phyloP scores from a whole-genome alignment of 140 eudicot genomes.

The Flaveria floridana region DNA sequence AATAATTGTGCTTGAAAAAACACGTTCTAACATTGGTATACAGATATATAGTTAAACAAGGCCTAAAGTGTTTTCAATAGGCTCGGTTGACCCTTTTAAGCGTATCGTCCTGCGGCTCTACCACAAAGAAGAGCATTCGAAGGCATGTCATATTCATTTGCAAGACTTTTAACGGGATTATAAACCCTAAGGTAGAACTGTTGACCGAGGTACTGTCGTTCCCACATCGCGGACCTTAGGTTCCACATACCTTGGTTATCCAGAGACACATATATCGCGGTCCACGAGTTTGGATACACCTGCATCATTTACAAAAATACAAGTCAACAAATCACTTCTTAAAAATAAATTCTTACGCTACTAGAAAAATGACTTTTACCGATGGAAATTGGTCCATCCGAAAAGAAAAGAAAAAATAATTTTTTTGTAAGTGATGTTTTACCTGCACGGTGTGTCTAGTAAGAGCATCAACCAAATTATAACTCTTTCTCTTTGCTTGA shows the following conservation, averaged over 20 bases:
- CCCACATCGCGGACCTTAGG: conserved; percentile 88
- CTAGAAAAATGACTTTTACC: not conserved
- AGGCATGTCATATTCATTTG: conserved; percentile 74
- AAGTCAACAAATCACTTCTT: not conserved
- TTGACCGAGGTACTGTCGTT: conserved; percentile 84
- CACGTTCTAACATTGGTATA: conserved; percentile 26
- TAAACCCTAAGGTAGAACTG: conserved; percentile 79
- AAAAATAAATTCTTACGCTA: too few relatives aligned
- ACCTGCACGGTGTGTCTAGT: conserved; percentile 92
- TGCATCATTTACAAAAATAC: conserved; percentile 14
- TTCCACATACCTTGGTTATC: conserved; percentile 99
- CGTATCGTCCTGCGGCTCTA: conserved; percentile 58
- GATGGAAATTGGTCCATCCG: not conserved
- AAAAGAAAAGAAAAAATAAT: not conserved
- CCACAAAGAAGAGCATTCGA: conserved; percentile 84
- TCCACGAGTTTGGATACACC: conserved; percentile 93
- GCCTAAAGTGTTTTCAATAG: not conserved
- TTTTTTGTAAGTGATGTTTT: not conserved
- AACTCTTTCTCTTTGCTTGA: conserved; percentile 52
- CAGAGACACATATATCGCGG: conserved; percentile 66
- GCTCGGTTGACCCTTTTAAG: conserved; percentile 40
- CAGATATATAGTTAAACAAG: conserved; percentile 8
- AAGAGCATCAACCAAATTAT: conserved; percentile 84
- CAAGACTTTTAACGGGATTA: conserved; percentile 55
- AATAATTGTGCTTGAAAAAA: conserved; percentile 10